Conservation (phyloP, 2,329 filamentous ascomycete genomes). For the Neonectria neomacrospora region DNA sequence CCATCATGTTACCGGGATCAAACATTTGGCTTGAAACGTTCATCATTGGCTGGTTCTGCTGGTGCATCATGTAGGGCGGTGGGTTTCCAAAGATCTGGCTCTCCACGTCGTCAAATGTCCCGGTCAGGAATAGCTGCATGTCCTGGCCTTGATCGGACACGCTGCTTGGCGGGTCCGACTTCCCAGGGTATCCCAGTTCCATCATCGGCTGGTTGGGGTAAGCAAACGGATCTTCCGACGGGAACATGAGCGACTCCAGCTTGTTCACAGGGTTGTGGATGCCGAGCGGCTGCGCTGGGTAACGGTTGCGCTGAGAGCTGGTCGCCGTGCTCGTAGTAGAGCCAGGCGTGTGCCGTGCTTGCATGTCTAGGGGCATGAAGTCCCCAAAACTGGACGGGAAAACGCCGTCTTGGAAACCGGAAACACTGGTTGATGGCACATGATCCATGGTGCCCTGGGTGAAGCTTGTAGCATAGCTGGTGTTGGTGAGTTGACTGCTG, state of each 20-base stretch:
- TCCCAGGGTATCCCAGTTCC: constrained; percentile 59
- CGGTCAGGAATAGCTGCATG: constrained; percentile 63
- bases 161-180: constrained; percentile 48
- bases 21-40: constrained; percentile 58
- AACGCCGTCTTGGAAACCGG: constrained; percentile 49
- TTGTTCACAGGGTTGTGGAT: constrained; percentile 68
- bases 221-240: constrained; percentile 79
- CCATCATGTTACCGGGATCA: constrained; percentile 55
- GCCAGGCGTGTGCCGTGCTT: constrained; percentile 56
- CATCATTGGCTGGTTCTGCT: constrained; percentile 56
- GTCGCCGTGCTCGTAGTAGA: constrained; percentile 54
- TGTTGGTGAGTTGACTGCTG: constrained; percentile 44
- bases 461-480: constrained; percentile 42
- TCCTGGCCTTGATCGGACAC: constrained; percentile 50
- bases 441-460: constrained; percentile 50
- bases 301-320: constrained; percentile 52
- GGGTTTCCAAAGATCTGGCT: constrained; percentile 78
- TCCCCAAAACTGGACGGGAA: constrained; percentile 57
- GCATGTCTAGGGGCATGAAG: constrained; percentile 58
- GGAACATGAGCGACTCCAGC: constrained; percentile 83
- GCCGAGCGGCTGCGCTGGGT: constrained; percentile 47
- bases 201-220: constrained; percentile 83
- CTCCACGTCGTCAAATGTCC: constrained; percentile 73
- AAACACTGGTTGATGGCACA: constrained; percentile 45
- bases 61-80: constrained; percentile 73